Evolutionary conservation across 2,329 filamentous ascomycete species (phyloP), one percentile per base, ranked within the genome.

Genomic region (Aotearoamyces nothofagi): DNA sequence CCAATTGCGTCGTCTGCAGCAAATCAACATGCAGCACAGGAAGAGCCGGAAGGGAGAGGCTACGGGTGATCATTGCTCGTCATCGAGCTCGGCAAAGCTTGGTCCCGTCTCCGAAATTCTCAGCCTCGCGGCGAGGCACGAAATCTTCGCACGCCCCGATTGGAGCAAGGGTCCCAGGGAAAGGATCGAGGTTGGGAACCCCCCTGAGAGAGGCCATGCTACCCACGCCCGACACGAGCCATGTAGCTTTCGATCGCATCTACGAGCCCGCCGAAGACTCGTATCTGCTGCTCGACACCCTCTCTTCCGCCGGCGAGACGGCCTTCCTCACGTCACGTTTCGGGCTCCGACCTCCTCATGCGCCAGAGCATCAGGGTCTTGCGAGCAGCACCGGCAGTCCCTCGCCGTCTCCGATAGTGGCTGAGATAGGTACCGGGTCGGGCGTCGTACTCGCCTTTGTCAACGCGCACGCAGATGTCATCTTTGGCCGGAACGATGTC

Each of bases 211-310:
- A 20, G 12, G 48, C 20, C 16, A 93, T 94, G 86, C 70, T 98
- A 15, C 86, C 87, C 7, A 98, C 90, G 1, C 90, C 90, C 9
- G 81, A 82, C 33, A 98, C 90, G 3, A 80, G 80, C 13, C 90
- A 98, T 57, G 81, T 96, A 34, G 70, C 78, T 31, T 92, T 86
- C 55, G 70, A 81, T 51, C 73, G 78, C 31, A 76, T 96, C 42
- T 98, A 98, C 56, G 86, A 94, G 49, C 90, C 90, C 19, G 78
- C 87, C 8, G 90, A 98, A 55, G 90, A 98, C 58, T 94, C 86
- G 4, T 98, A 83, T 50, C 69, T 98, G 24, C 68, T 98, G 27
- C 70, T 98, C 16, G 87, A 98, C 56, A 92, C 86, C 0, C 66
- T 98, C 24, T 87, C 86, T 0, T 78, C 75, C 2, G 22, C 35